Evolutionary conservation across 2,329 filamentous ascomycete genomes (phyloP).

Genomic region (Colletotrichum eleusines): DNA sequence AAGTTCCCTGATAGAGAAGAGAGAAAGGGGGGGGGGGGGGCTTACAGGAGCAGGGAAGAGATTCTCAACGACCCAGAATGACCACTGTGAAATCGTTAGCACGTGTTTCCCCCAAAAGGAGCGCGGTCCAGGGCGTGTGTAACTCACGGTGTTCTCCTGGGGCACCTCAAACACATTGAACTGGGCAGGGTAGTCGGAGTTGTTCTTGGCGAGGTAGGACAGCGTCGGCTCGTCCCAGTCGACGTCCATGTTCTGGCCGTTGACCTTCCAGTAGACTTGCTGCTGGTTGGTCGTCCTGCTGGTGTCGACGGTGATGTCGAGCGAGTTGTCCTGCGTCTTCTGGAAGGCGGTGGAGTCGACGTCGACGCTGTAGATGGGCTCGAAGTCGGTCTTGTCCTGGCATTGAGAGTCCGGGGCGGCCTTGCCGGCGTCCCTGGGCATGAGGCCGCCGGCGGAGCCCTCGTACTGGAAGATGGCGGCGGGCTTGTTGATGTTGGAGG

Average conservation of each 20-base stretch:
- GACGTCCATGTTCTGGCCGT: conserved; percentile 51
- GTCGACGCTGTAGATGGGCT: conserved; percentile 47
- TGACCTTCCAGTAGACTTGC: conserved; percentile 51
- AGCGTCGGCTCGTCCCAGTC: conserved; percentile 57
- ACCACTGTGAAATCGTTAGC: conserved; percentile 23
- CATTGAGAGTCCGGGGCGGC: conserved; percentile 43
- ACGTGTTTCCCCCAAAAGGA: not conserved
- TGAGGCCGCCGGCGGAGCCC: conserved; percentile 46
- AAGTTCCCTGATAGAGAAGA: accelerated
- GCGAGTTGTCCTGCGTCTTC: conserved; percentile 44
- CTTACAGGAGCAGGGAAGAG: conserved; percentile 35
- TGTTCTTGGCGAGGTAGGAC: conserved; percentile 42
- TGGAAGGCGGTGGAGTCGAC: conserved; percentile 47
- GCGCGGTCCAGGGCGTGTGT: too few relatives aligned
- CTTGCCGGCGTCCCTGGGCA: conserved; percentile 50
- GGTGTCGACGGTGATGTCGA: conserved; percentile 45
- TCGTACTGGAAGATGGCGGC: conserved; percentile 56
- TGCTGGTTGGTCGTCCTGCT: conserved; percentile 43
- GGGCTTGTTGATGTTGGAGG: conserved; percentile 48
- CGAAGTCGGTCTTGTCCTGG: conserved; percentile 43
- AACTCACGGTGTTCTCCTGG: conserved; percentile 21
- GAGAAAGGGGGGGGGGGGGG: not conserved
- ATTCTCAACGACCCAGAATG: conserved; percentile 41
- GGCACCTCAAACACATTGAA: conserved; percentile 40
- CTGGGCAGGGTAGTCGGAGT: conserved; percentile 19